These are phyloP conservation scores for Aspergillus sp. DNA, from an alignment of 2,329 filamentous ascomycete genomes.

Conservation along the genomic window DNA sequence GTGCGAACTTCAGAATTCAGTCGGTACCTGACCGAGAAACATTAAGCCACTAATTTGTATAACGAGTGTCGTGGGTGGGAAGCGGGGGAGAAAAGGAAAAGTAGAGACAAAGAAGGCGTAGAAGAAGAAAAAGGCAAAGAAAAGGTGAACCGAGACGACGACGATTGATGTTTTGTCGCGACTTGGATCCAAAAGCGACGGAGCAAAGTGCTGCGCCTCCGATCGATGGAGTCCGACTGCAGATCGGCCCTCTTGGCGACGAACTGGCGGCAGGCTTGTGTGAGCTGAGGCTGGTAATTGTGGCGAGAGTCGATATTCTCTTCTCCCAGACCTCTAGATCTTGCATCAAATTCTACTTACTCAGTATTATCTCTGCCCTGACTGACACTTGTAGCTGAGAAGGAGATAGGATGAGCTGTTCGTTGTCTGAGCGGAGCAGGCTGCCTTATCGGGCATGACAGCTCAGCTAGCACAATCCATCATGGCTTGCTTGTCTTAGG, in stretches of 20 bases:
- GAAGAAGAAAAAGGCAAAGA: slow-evolving; percentile 10
- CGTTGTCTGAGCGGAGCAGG: background rate
- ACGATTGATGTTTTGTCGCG: slow-evolving; percentile 13
- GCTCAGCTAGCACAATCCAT: background rate
- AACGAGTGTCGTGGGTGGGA: slow-evolving; percentile 24
- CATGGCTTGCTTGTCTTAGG: background rate
- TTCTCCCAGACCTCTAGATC: background rate
- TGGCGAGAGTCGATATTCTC: slow-evolving; percentile 6
- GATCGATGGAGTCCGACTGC: slow-evolving; percentile 16
- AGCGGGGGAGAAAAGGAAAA: slow-evolving; percentile 11
- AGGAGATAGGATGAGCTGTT: background rate
- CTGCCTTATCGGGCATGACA: background rate
- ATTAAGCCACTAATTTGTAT: slow-evolving; percentile 12
- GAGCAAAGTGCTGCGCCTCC: slow-evolving; percentile 16
- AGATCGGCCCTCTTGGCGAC: slow-evolving; percentile 11
- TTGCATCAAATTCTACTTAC: background rate
- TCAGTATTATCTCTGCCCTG: background rate
- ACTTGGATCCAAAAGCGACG: background rate
- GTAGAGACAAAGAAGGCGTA: slow-evolving; percentile 9
- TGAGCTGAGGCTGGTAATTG: slow-evolving; percentile 12
- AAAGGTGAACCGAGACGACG: slow-evolving; percentile 1
- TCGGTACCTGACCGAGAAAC: slow-evolving; percentile 5
- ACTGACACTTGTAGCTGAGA: background rate
- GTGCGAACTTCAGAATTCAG: slow-evolving; percentile 3
- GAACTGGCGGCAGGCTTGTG: background rate